Evolutionary conservation across 78 protist species (phyloP), one percentile per base, ranked within the genome.

Genomic region (Chrysochromulina parva): DNA sequence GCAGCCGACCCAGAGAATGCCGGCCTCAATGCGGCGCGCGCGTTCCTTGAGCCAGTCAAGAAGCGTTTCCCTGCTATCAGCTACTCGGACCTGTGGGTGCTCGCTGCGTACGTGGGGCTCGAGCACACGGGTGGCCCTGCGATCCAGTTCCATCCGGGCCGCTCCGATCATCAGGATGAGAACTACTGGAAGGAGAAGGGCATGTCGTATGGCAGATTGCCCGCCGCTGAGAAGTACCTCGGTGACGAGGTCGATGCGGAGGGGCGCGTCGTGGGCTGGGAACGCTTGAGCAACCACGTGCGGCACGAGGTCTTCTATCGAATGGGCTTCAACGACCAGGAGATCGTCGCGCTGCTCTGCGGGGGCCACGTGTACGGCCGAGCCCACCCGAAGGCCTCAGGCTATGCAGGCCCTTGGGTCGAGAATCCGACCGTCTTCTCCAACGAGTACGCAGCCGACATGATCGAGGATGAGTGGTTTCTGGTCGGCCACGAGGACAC

Each of bases 311-410:
- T 90, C 89, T 95, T 95, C 74, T 58, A 89, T 62, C 93, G 94
- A 60, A 17, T 88, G 78, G 96, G 95, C 38, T 95, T 90, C 82
- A 90, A 85, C 80, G 96, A 95, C 92, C 90, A 57, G 50, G 96
- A 94, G 24, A 90, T 85, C 58, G 92, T 93, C 53, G 95, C 92
- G n/a, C 62, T 58, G 7, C 78, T 69, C 78, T 11, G 28, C 52
- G 82, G 96, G 1, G 96, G 95, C 28, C 96, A 95, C 71, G 76
- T 94, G 10, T 50, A 93, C n/a, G 96, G 96, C 60, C 90, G 94
- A 19, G 90, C 93, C 93, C 94, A 95, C 52, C 19, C 47, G 20
- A 87, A 85, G 4, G 50, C 78, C 47, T 88, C 92, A 1, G 94
- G 95, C 19, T 95, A 19, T 69, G 9, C 14, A 14, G 62, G 62